These are phyloP conservation scores for Leccinellum luteum DNA, from an alignment of 768 basidiomycete genomes.

Conservation along the genomic window DNA sequence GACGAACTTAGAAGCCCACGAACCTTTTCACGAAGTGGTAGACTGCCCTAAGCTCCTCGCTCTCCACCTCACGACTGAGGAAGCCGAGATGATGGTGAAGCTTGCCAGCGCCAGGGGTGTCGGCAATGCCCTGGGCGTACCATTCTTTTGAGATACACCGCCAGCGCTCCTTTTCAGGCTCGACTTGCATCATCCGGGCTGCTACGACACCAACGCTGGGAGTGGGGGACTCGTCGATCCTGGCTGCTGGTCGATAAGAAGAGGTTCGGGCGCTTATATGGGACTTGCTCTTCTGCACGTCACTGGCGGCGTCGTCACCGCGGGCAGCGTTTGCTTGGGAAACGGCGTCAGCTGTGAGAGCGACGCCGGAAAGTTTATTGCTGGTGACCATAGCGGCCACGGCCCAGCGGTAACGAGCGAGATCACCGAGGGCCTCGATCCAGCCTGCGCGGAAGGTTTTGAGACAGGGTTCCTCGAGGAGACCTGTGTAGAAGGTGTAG, in stretches of 20 bases:
- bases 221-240: slow-evolving; percentile 62
- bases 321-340: slow-evolving; percentile 41
- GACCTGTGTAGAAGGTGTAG: slow-evolving; percentile 88
- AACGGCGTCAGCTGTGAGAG: slow-evolving; percentile 58
- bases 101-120: slow-evolving; percentile 91
- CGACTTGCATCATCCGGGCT: slow-evolving; percentile 76
- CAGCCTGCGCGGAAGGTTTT: slow-evolving; percentile 73
- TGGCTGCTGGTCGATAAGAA: slow-evolving; percentile 49
- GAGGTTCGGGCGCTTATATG: slow-evolving; percentile 27
- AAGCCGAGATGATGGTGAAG: slow-evolving; percentile 93
- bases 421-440: slow-evolving; percentile 96
- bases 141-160: slow-evolving; percentile 84
- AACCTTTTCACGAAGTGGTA: slow-evolving; percentile 97
- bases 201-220: slow-evolving; percentile 87
- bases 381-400: slow-evolving; percentile 83
- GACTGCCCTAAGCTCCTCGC: slow-evolving; percentile 77
- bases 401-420: slow-evolving; percentile 92
- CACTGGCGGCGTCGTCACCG: slow-evolving; percentile 15
- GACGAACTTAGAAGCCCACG: slow-evolving; percentile 17
- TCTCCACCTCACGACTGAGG: slow-evolving; percentile 78
- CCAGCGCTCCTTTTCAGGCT: slow-evolving; percentile 93
- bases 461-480: slow-evolving; percentile 80
- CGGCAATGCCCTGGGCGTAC: slow-evolving; percentile 85
- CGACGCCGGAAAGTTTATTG: slow-evolving; percentile 38
- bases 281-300: slow-evolving; percentile 38